Base-by-base conservation (phyloP, 148 eudicot species). In the Limonium bicolor region DNA sequence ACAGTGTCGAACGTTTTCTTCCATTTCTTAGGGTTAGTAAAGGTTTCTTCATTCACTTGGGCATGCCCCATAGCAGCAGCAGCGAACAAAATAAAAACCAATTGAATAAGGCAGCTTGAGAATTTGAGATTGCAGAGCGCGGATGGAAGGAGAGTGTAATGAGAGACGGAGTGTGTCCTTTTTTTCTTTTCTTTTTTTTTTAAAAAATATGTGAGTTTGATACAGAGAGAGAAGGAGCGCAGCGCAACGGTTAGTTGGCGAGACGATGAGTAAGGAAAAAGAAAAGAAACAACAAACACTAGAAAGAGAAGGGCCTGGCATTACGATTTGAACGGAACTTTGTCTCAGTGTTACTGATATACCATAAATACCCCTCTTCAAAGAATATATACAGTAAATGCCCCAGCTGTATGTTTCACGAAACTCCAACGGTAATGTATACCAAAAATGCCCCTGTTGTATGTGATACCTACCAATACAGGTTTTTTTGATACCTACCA, bases 21-120 rank as follows among this genome's bases (percentile, higher is more conserved):
- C 80, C 86, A 72, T 35, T 66, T 55, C 43, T 66, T 23, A 2
- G 48, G 64, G 20, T 67, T 73, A 7, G 68, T 33, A 11, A 51
- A 37, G 12, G 42, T 36, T 1, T 53, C 36, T 1, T 56, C 49
- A 33, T 41, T 34, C 31, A 20, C 47, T 41, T 26, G 59, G 4
- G 16, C 47, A 23, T 43, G 50, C 38, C 43, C 69, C 71, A 73
- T 65, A 6, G 58, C 26, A 34, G n/a, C n/a, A n/a, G n/a, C n/a
- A n/a, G n/a, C n/a, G 38, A 49, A 23, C 51, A 37, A 54, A 23
- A 11, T 53, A 21, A 18, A 24, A 31, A 41, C 7, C 31, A 43
- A 23, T 43, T 6, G 19, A 25, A 36, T 20, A 31, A 27, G 21
- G 15, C 23, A 12, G 5, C 3, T n/a, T 7, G n/a, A 22, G 20